A percentile compares a stretch with the other conserved stretches of the same genome.
phyloP scores from a whole-genome alignment of 768 basidiomycete genomes.

The Lactarius hengduanensis region DNA sequence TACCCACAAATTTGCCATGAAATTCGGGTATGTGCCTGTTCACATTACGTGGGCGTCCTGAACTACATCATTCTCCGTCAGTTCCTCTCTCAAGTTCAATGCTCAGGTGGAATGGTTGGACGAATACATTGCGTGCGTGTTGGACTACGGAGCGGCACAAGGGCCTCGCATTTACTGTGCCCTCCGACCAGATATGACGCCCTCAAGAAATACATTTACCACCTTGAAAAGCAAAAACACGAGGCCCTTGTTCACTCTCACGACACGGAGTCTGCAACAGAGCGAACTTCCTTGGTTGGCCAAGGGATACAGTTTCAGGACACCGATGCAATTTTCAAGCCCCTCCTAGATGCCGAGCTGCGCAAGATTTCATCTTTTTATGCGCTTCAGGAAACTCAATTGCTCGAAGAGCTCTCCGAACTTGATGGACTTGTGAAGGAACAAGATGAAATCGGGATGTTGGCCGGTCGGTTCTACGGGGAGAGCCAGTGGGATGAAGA shows the following conservation, averaged over 20 bases:
- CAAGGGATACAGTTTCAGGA: slow-evolving; percentile 36
- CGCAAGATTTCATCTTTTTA: slow-evolving; percentile 82
- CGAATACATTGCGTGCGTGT: slow-evolving; percentile 79
- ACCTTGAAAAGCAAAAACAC: slow-evolving; percentile 75
- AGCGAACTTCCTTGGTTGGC: slow-evolving; percentile 55
- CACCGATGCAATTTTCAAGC: slow-evolving; percentile 62
- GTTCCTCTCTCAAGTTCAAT: slow-evolving; percentile 87
- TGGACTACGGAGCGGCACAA: background rate
- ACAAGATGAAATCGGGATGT: slow-evolving; percentile 61
- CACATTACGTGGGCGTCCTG: background rate
- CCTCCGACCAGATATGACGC: slow-evolving; percentile 64
- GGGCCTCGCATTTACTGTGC: background rate
- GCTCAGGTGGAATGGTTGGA: slow-evolving; percentile 92
- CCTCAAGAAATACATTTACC: slow-evolving; percentile 83
- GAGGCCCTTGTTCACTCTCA: slow-evolving; percentile 38
- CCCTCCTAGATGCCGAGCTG: slow-evolving; percentile 79
- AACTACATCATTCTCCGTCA: slow-evolving; percentile 31
- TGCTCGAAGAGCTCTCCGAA: slow-evolving; percentile 57
- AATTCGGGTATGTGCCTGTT: slow-evolving; percentile 51
- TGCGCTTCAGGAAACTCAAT: slow-evolving; percentile 67
- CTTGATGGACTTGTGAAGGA: slow-evolving; percentile 55
- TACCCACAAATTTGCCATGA: slow-evolving; percentile 42
- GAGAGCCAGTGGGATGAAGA: slow-evolving; percentile 52
- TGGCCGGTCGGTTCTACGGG: slow-evolving; percentile 49
- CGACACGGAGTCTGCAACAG: slow-evolving; percentile 64